Conservation (phyloP, 306 rosid genomes). For the Dryas drummondii region DNA sequence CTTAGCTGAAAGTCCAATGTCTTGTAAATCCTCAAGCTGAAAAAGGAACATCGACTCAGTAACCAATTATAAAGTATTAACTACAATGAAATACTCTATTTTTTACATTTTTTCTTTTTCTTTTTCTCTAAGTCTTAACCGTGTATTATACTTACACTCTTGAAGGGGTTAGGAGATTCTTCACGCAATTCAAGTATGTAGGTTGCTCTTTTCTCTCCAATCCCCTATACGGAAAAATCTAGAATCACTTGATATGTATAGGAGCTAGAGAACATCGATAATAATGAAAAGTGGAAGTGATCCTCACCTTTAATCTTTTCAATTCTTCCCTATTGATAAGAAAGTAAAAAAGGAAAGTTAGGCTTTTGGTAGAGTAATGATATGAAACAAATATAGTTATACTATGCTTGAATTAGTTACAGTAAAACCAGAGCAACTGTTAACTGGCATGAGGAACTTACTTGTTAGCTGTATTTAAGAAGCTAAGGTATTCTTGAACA, state of each 20-base stretch:
- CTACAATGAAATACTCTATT: background rate
- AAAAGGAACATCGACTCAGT: background rate
- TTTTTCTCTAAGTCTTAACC: background rate
- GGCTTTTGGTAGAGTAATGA: background rate
- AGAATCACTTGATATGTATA: slow-evolving; percentile 2
- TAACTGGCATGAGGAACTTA: slow-evolving; percentile 34
- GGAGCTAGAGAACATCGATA: background rate
- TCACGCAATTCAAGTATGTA: slow-evolving; percentile 65
- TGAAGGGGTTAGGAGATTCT: slow-evolving; percentile 77
- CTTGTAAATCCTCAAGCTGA: slow-evolving; percentile 82
- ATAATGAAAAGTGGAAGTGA: background rate
- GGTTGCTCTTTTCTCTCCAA: slow-evolving; percentile 90
- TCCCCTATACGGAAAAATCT: slow-evolving; percentile 46
- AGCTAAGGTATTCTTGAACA: slow-evolving; percentile 52
- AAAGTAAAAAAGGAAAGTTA: slow-evolving; percentile 6
- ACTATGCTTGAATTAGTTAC: background rate
- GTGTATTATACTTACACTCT: slow-evolving; percentile 52
- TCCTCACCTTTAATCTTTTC: slow-evolving; percentile 59
- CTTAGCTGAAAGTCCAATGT: slow-evolving; percentile 77
- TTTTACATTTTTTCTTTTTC: background rate
- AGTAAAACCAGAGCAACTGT: too few species aligned
- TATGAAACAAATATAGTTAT: background rate
- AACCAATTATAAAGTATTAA: background rate
- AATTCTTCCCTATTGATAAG: slow-evolving; percentile 60
- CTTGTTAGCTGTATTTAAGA: slow-evolving; percentile 80